phyloP scores from a whole-genome alignment of 495 filamentous ascomycete genomes.

The Clavariopsis aquatica region DNA sequence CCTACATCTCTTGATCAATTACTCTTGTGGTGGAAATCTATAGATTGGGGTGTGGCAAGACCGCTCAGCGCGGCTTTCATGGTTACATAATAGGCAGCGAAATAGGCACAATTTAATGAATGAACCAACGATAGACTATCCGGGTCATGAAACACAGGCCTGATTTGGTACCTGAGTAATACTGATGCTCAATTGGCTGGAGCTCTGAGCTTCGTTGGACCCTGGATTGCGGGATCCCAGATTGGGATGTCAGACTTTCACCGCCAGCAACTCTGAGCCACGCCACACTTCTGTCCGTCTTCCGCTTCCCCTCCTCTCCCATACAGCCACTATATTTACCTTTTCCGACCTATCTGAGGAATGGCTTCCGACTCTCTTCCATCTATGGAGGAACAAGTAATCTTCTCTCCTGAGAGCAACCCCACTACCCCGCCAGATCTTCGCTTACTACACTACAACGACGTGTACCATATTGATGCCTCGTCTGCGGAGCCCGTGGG shows the following conservation, averaged over 20 bases:
- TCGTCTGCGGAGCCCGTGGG: constrained; percentile 79
- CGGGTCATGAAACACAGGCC: not conserved
- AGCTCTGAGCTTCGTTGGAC: not conserved
- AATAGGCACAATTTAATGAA: not conserved
- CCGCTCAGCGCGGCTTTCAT: not conserved
- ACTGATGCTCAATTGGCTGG: not conserved
- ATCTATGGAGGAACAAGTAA: constrained; percentile 21
- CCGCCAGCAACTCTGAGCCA: constrained; percentile 5
- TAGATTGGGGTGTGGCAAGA: not conserved
- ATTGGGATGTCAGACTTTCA: constrained; percentile 6
- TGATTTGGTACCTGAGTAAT: not conserved
- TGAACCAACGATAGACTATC: not conserved
- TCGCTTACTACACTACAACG: constrained; percentile 85
- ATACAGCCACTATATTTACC: not conserved
- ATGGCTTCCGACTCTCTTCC: constrained; percentile 3
- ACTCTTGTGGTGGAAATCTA: not conserved
- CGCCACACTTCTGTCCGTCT: not conserved
- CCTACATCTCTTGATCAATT: not conserved
- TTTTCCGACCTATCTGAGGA: not conserved
- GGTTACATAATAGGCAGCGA: no score
- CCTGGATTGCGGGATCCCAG: constrained; percentile 10
- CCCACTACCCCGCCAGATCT: constrained; percentile 62
- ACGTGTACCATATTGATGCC: constrained; percentile 83
- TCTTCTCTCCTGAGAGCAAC: constrained; percentile 22
- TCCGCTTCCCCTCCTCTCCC: not conserved